Conservation (phyloP, 148 eudicot genomes). For the Persicaria tinctoria region DNA sequence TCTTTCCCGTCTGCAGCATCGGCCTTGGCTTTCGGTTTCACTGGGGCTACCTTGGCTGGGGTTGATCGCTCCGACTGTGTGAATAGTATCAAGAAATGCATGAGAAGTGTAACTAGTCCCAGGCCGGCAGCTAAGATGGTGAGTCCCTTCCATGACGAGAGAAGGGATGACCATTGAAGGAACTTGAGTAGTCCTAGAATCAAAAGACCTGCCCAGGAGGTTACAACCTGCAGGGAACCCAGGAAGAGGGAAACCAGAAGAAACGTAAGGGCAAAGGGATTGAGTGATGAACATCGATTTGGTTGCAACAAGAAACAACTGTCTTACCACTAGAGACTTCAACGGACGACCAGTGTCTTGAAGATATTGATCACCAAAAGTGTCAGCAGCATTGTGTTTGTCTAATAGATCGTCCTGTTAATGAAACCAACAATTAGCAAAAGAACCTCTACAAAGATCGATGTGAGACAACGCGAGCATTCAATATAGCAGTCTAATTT, state of each 20-base stretch:
- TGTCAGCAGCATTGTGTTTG: conserved; percentile 58
- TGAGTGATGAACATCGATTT: background rate
- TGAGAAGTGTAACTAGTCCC: conserved; percentile 49
- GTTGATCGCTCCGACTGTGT: conserved; percentile 81
- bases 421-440: background rate
- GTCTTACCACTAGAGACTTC: conserved; percentile 73
- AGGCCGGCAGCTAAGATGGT: conserved; percentile 37
- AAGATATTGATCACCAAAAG: conserved; percentile 48
- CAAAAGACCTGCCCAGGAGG: conserved; percentile 46
- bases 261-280: background rate
- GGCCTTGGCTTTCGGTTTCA: conserved; percentile 25
- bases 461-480: background rate
- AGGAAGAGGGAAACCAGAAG: background rate
- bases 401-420: conserved; percentile 74
- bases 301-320: background rate
- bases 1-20: conserved; percentile 11
- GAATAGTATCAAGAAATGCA: conserved; percentile 78
- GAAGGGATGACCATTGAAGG: conserved; percentile 52
- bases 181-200: conserved; percentile 42
- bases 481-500: background rate
- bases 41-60: conserved; percentile 55
- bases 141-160: conserved; percentile 84
- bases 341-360: conserved; percentile 55
- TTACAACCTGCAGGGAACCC: conserved; percentile 42
- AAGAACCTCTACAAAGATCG: background rate